Base-by-base conservation (phyloP, 1,284 basidiomycete genomes). In the Tranzscheliella williamsii region DNA sequence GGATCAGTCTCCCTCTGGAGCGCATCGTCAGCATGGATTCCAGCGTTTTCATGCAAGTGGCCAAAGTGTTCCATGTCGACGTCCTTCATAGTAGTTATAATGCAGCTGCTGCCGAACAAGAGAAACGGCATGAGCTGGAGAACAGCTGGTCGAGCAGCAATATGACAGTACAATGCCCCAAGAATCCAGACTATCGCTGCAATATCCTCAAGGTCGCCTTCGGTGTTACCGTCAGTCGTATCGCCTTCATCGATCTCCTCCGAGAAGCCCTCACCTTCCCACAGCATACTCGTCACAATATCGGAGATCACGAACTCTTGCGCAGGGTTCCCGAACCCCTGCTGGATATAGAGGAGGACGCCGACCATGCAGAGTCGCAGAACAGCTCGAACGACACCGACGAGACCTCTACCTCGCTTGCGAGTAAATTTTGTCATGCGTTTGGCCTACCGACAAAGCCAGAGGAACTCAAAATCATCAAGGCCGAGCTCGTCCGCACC, bases 1-100 rank as follows among this genome's bases (percentile, higher is more conserved):
- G 55, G 17, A 64, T 69, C 42, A 64, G 56, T 33, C 42, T 72
- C n/a, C 72, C 71, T 0, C 62, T 72, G 12, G 62, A 54, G 12
- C 60, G 60, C 16, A 60, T 74, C 44, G 45, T 56, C 22, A 55
- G 49, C 24, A 37, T 66, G 13, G 52, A 60, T 17, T 38, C 46
- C 5, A 40, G 53, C 7, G 27, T 23, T 11, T 60, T 62, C 31
- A 51, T 66, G 32, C 53, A 60, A 4, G 54, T 73, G 11, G 69
- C 60, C 29, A 62, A 58, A 18, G 38, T 70, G 20, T 31, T 67
- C 20, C 54, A 50, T 24, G 17, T 66, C 26, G 32, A 44, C 18
- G 45, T 66, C 4, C 45, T 58, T n/a, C 41, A 51, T n/a, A 44
- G 49, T 1, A 9, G 29, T 11, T 38, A 50, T 13, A 42, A 22